phyloP scores from a whole-genome alignment of 768 basidiomycete species.

The Sistotremastrum suecicum region DNA sequence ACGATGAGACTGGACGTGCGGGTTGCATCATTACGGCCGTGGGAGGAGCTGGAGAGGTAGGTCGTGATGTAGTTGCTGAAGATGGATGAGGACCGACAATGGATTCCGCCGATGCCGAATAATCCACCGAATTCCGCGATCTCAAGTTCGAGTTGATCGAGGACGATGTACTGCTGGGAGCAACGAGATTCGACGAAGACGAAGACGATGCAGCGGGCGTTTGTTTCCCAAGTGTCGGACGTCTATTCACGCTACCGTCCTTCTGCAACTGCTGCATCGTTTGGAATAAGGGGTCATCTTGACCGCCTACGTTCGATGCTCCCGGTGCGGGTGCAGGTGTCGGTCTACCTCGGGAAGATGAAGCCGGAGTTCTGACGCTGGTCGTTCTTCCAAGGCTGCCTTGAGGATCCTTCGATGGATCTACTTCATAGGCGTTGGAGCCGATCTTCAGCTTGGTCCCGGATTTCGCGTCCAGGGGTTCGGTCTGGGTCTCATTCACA shows the following conservation, averaged over 20 bases:
- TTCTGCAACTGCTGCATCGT: constrained; percentile 19
- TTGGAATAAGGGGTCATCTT: constrained; percentile 25
- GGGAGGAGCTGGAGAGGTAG: constrained; percentile 53
- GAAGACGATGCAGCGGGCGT: constrained; percentile 23
- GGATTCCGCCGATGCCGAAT: constrained; percentile 58
- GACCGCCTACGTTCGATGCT: constrained; percentile 13
- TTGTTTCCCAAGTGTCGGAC: constrained; percentile 7
- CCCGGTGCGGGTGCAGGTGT: background rate
- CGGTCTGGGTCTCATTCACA: constrained; percentile 35
- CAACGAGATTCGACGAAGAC: constrained; percentile 15
- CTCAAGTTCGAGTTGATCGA: background rate
- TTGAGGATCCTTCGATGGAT: constrained; percentile 55
- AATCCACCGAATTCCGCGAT: constrained; percentile 32
- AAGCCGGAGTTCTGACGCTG: background rate
- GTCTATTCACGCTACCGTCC: constrained; percentile 7
- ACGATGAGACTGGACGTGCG: constrained; percentile 21
- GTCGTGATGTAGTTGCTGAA: constrained; percentile 40
- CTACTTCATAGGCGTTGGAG: constrained; percentile 49
- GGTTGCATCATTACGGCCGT: constrained; percentile 69
- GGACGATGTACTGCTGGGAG: constrained; percentile 4
- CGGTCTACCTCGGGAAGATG: too few species aligned
- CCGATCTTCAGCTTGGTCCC: constrained; percentile 64
- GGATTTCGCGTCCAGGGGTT: constrained; percentile 48
- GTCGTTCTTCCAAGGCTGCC: background rate
- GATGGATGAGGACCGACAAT: constrained; percentile 66